Evolutionary conservation across 345 rosid genomes (phyloP).

Genomic region (Pistacia integerrima): DNA sequence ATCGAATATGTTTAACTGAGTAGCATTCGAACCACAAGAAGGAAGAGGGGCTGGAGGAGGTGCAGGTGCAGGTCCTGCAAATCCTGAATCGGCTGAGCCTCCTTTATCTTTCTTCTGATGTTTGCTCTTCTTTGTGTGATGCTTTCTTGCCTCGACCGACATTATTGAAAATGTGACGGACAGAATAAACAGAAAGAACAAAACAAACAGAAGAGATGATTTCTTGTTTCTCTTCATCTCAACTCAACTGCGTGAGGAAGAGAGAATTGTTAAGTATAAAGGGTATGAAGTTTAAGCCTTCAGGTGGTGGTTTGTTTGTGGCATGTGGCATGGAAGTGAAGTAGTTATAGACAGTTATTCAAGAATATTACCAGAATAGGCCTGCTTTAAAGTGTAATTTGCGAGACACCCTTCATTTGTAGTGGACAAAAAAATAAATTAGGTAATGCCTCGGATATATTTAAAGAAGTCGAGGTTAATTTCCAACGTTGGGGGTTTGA

Average conservation of each 20-base stretch:
- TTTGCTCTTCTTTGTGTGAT: slow-evolving; percentile 33
- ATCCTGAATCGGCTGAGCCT: slow-evolving; percentile 7
- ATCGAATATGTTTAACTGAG: slow-evolving; percentile 31
- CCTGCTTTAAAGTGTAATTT: slow-evolving; percentile 19
- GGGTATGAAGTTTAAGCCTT: background rate
- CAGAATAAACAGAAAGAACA: slow-evolving; percentile 17
- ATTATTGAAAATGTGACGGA: slow-evolving; percentile 26
- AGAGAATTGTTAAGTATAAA: background rate
- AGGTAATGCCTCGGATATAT: background rate
- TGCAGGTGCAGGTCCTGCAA: slow-evolving; percentile 35
- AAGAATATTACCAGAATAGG: slow-evolving; percentile 4
- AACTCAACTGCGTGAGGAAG: background rate
- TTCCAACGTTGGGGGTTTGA: background rate
- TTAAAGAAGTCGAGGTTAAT: too few species aligned
- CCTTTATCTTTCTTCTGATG: slow-evolving; percentile 33
- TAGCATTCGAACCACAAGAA: slow-evolving; percentile 15
- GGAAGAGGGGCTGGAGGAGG: slow-evolving; percentile 45
- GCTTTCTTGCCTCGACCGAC: slow-evolving; percentile 52
- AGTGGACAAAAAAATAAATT: background rate
- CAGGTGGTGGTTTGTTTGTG: slow-evolving; percentile 1
- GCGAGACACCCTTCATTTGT: background rate
- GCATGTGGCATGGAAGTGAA: slow-evolving; percentile 20
- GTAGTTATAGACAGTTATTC: slow-evolving; percentile 40
- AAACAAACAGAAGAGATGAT: slow-evolving; percentile 22
- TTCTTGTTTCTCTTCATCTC: slow-evolving; percentile 35